Evolutionary conservation across 225 moss, liverwort and hornwort species (phyloP), one percentile per base, ranked within the genome.

Genomic region (Marchantia paleacea): DNA sequence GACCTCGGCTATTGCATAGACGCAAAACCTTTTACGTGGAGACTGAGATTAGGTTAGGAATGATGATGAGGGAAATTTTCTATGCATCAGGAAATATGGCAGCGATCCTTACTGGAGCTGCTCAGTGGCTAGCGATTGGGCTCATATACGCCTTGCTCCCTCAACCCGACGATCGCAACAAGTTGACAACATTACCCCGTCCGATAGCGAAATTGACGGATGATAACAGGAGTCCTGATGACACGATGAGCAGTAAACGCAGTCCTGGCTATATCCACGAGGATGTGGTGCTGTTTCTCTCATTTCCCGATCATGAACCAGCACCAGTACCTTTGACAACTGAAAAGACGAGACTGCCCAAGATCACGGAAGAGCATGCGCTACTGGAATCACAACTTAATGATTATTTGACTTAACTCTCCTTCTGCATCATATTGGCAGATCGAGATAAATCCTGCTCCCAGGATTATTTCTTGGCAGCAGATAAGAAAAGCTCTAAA

Each of bases 101-200:
- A 71, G 47, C 70, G 4, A 48, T 71, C 30, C 70, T 71, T 31
- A 48, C 70, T 28, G 70, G 78, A 15, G 78, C 66, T 51, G 64
- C 66, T 16, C 78, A 63, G 10, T 78, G 78, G 78, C 24, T 78
- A 60, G 66, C 66, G 10, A 65, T 78, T 26, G 78, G 65, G 18
- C 39, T 78, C n/a, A 14, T 78, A 19, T 78, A 78, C 50, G 78
- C 78, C 10, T 64, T 78, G 78, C 78, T 78, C 48, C 78, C 78
- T 65, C 64, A 78, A 67, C 78, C 78, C 51, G 50, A 78, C 0
- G 70, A 71, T 31, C 47, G 14, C 70, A 48, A 71, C 30, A 12
- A 31, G 12, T 31, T 16, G 31, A 16, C 70, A 39, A 48, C 16
- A 0, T 16, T 48, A 25, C 70, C 47, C 3, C 70, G 47, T 1